Percentiles rank a stretch among this genome's conserved stretches.
Evolutionary conservation across 2,329 filamentous ascomycete species (phyloP).

Genomic region (Aspergillus japonicus): DNA sequence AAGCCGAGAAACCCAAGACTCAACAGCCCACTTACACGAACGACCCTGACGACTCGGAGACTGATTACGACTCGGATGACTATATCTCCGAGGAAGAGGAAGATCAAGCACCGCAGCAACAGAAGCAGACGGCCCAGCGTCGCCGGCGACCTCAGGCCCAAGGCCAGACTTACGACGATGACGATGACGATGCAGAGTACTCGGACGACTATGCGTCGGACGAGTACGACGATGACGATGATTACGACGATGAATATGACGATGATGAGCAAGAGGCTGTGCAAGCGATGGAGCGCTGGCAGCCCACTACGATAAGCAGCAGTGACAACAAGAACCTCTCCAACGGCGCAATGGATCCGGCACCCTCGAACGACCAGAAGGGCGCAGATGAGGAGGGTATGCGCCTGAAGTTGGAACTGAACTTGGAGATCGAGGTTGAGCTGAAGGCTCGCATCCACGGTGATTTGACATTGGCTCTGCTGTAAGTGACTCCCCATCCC

Average conservation of each 20-base stretch:
- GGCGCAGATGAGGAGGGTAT: conserved; percentile 1
- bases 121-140: conserved; percentile 18
- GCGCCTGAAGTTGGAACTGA: conserved; percentile 64
- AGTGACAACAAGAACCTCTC: not conserved
- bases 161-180: conserved; percentile 27
- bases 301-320: conserved; percentile 17
- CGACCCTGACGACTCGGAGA: conserved; percentile 18
- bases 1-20: conserved; percentile 30
- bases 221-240: conserved; percentile 34
- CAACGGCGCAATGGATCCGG: not conserved
- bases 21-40: conserved; percentile 28
- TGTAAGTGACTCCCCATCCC: conserved; percentile 54
- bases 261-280: conserved; percentile 28
- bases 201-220: conserved; percentile 25
- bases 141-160: conserved; percentile 15
- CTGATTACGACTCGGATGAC: conserved; percentile 33
- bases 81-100: conserved; percentile 28
- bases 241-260: conserved; percentile 32
- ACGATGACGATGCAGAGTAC: conserved; percentile 33
- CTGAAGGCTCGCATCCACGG: conserved; percentile 83
- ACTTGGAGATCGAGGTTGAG: conserved; percentile 80
- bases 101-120: conserved; percentile 16
- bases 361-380: not conserved
- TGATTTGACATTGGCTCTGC: conserved; percentile 74
- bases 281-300: conserved; percentile 29